phyloP scores from a whole-genome alignment of 2,329 filamentous ascomycete species.

The Fusarium marasasianum region DNA sequence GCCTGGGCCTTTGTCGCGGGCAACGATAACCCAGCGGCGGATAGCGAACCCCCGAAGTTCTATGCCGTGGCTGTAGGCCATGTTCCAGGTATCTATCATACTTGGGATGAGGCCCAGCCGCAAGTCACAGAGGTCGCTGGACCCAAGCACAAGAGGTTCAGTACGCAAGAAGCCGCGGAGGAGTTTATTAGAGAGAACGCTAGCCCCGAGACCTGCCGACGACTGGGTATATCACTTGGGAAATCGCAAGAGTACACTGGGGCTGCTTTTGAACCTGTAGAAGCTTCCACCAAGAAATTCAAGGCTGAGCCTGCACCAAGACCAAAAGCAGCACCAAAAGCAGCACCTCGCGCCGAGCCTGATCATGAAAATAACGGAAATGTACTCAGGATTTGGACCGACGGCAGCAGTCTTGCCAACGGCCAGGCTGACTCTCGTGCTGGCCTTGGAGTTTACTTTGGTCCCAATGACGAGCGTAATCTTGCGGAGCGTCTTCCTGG shows the following conservation, averaged over 20 bases:
- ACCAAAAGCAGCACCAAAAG: neutral
- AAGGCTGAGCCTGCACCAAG: conserved; percentile 42
- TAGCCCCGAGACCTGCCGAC: conserved; percentile 55
- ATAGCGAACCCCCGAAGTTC: conserved; percentile 58
- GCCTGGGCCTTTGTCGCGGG: conserved; percentile 82
- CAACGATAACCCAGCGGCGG: conserved; percentile 52
- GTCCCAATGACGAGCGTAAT: conserved; percentile 65
- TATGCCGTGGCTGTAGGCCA: conserved; percentile 71
- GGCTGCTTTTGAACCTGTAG: conserved; percentile 26
- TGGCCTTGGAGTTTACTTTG: conserved; percentile 73
- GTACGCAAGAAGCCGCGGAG: conserved; percentile 76
- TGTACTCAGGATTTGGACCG: conserved; percentile 63
- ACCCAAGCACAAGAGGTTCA: conserved; percentile 75
- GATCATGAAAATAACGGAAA: conserved; percentile 8
- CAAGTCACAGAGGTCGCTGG: conserved; percentile 80
- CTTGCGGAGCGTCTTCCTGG: conserved; percentile 81
- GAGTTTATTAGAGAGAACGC: conserved; percentile 71
- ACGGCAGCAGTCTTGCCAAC: conserved; percentile 70
- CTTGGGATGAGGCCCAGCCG: conserved; percentile 75
- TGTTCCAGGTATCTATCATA: conserved; percentile 66
- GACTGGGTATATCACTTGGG: conserved; percentile 48
- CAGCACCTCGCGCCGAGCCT: neutral
- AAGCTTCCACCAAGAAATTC: conserved; percentile 36
- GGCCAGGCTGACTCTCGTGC: conserved; percentile 64
- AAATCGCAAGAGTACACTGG: conserved; percentile 1